Base-by-base conservation (phyloP, 352 stramenopile species). In the Pythium inflatum region DNA sequence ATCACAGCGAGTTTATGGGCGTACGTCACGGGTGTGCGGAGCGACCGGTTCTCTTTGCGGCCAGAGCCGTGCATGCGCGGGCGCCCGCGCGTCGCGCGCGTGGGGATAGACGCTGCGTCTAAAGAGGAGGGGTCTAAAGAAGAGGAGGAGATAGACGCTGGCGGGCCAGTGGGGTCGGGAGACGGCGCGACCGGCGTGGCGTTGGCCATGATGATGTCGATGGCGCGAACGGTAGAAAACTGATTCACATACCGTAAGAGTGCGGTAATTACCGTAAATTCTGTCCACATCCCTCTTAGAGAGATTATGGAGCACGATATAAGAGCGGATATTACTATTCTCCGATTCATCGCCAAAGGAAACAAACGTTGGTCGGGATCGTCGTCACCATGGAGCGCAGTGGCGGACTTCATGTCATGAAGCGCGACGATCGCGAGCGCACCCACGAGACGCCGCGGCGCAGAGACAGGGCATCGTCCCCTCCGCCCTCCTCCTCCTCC, bases 1-100 rank as follows among this genome's bases (percentile, higher is more conserved):
- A 82, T 78, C n/a, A 82, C 70, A 36, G 64, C 66, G 30, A 78
- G 74, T 54, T 82, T 82, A 66, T 82, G 76, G 30, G 70, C 70
- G 62, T 79, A 82, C 36, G 76, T 80, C 66, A 80, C 76, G 40
- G 76, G 59, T 36, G 46, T 67, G 27, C 73, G 73, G 66, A 83
- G 48, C 66, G 76, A 66, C 54, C 60, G 62, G 36, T 73, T 76
- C 53, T 66, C 33, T 58, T 80, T 74, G 50, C 76, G 73, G 7
- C 76, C 76, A 2, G 54, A 38, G 41, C 72, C 72, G 62, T 71
- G 63, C 49, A 70, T 66, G 40, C 72, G 72, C 49, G 60, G 72
- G 8, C 72, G 63, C 4, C 72, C 72, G 36, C 72, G 66, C 43
- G 63, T n/a, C 18, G 57, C n/a, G n/a, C n/a, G n/a, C n/a, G n/a